Base-by-base conservation (phyloP, 371 early-diverging fungal species). In the Coemansia sp. region DNA sequence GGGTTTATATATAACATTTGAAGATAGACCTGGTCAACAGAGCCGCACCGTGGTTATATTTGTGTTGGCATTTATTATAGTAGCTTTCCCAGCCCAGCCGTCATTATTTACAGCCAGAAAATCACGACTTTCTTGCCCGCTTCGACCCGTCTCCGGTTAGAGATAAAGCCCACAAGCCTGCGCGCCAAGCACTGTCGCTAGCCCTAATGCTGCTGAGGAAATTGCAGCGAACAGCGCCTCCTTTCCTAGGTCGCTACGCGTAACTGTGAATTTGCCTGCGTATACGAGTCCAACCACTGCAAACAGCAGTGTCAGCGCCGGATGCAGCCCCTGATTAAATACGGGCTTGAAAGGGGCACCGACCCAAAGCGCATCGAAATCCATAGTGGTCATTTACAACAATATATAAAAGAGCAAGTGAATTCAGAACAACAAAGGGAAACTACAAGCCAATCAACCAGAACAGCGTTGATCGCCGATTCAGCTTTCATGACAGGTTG, bases 131-230 rank as follows among this genome's bases (percentile, higher is more conserved):
- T 8, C 34, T 34, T 34, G 34, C 11, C 34, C 34, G 34, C 34
- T 34, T 34, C 34, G 34, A 34, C 34, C 8, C 34, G 34, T 10
- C 34, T 34, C 45, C 5, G 16, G 45, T 45, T n/a, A 45, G 45
- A 77, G 60, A 40, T 68, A 68, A 47, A 77, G 66, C 7, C 77
- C 77, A 5, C 64, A 56, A 2, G 69, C 73, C 54, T 72, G 77
- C 5, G 61, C 58, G 18, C 74, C 69, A 10, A 73, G 48, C n/a
- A 77, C 63, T 2, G 39, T 59, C 6, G 73, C 77, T 14, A 77
- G 66, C 5, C 77, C 77, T 26, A 77, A 59, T 48, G 72, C 63
- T 16, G 55, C 64, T n/a, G 77, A 77, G 2, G 77, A 56, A 1
- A 77, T 47, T 5, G 55, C 73, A 2, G 77, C 77, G 42, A 61